A percentile compares a stretch with the other conserved stretches of the same genome.
Conservation (phyloP, 2,329 filamentous ascomycete genomes). For the Volutella citrinella region DNA sequence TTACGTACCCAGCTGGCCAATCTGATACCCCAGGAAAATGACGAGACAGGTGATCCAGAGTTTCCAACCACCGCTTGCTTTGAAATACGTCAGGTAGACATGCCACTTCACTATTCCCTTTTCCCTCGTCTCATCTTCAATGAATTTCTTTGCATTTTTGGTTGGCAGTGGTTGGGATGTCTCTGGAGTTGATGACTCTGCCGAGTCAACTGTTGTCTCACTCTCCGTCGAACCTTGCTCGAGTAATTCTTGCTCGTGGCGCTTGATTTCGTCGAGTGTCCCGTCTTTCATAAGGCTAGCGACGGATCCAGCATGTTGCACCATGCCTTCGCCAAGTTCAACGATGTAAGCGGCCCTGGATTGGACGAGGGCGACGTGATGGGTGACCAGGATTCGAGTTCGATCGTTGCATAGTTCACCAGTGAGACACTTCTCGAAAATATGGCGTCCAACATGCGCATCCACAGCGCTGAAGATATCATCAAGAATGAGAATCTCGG, state of each 20-base stretch:
- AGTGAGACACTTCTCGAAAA: constrained; percentile 72
- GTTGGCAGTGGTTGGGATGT: constrained; percentile 54
- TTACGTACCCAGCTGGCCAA: constrained; percentile 51
- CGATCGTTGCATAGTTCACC: constrained; percentile 67
- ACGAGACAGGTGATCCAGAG: constrained; percentile 57
- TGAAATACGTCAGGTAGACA: constrained; percentile 67
- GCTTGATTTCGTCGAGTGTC: constrained; percentile 54
- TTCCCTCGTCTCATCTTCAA: constrained; percentile 72
- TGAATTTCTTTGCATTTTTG: constrained; percentile 64
- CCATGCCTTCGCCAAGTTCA: constrained; percentile 65
- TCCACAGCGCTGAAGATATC: constrained; percentile 84
- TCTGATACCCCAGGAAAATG: constrained; percentile 54
- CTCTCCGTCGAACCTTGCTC: constrained; percentile 41
- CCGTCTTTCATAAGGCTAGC: constrained; percentile 61
- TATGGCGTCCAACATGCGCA: constrained; percentile 74
- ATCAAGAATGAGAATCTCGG: constrained; percentile 73
- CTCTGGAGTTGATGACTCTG: constrained; percentile 43
- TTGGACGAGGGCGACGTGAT: constrained; percentile 71
- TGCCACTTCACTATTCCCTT: constrained; percentile 64
- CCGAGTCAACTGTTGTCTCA: constrained; percentile 50
- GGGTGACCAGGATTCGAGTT: constrained; percentile 77
- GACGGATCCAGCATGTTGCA: constrained; percentile 62
- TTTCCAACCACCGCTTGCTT: constrained; percentile 59
- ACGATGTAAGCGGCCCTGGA: constrained; percentile 71
- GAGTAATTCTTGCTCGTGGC: constrained; percentile 50